Evolutionary conservation across 2,329 filamentous ascomycete genomes (phyloP), one percentile per base, ranked within the genome.

Genomic region (Neoscytalidium dimidiatum): DNA sequence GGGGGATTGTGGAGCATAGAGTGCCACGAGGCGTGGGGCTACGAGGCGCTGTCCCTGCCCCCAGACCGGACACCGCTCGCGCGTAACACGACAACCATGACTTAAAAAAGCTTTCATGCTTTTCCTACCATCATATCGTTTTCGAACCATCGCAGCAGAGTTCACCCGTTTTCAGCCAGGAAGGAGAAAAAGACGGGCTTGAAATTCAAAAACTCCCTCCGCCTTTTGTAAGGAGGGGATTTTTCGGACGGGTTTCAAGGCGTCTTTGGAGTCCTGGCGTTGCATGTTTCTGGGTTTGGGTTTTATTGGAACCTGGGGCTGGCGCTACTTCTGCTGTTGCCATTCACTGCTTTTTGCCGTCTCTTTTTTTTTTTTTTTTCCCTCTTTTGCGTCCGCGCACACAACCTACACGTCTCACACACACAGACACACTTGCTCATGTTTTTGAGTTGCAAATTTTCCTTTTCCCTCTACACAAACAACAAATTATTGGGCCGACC

Each of bases 301-400:
- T 49, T 62, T 62, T 38, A 33, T 19, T 52, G 53, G 52, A 41
- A 38, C 17, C 56, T 26, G 31, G 41, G 56, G 41, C 56, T 60
- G 56, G 56, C 56, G 56, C 41, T 49, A 21, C 17, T 19, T 52
- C 49, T 62, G 48, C 49, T 51, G 52, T 51, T 66, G 51, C 41
- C 62, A 53, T 66, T 66, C 44, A 48, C 52, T 49, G 31, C 21
- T 17, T 56, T 53, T 61, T 33, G 66, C 35, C 29, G 58, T 43
- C 49, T 62, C 31, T 17, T 64, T 33, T 53, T 64, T 21, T 62
- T 67, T 46, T 63, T 66, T 61, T 46, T 61, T 44, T 57, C 68
- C 56, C 31, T 43, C 29, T 43, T 41, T 46, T 48, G 38, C 29
- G 33, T 58, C 44, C 41, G 23, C 26, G 56, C 56, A 60, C 35